These are phyloP conservation scores for Yamadazyma diddensiae DNA, from an alignment of 1,139 yeast genomes.

Conservation along the genomic window DNA sequence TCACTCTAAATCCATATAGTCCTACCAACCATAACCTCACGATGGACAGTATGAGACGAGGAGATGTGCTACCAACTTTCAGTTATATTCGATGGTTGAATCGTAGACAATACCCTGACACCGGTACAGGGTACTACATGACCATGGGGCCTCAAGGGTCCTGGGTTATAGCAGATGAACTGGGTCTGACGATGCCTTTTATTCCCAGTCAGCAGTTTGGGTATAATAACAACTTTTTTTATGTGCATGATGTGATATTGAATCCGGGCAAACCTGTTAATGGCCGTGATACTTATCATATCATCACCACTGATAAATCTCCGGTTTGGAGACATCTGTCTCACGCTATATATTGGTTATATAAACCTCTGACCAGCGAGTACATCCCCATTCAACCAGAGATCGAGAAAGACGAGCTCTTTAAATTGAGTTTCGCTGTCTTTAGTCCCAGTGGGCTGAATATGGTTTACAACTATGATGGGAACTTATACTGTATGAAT, in stretches of 20 bases:
- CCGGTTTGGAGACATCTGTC: conserved; percentile 43
- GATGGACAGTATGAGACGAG: conserved; percentile 24
- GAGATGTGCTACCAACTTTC: conserved; percentile 19
- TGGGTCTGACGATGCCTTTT: too few relatives aligned
- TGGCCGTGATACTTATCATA: conserved; percentile 23
- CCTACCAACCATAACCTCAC: conserved; percentile 29
- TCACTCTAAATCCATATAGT: conserved; percentile 31
- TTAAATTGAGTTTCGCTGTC: conserved; percentile 39
- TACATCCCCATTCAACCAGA: conserved; percentile 28
- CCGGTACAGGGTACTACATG: conserved; percentile 37
- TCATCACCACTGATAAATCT: conserved; percentile 31
- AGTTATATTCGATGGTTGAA: conserved; percentile 29
- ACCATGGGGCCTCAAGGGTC: conserved; percentile 17
- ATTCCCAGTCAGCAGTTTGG: conserved; percentile 26
- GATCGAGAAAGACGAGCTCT: conserved; percentile 11
- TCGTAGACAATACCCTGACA: conserved; percentile 30
- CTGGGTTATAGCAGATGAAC: conserved; percentile 18
- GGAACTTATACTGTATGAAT: conserved; percentile 42
- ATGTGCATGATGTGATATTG: conserved; percentile 25
- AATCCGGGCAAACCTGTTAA: conserved; percentile 35
- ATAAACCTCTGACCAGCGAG: conserved; percentile 17
- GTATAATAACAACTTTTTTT: conserved; percentile 33
- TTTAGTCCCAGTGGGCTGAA: conserved; percentile 40
- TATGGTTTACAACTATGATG: conserved; percentile 34
- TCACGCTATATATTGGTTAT: conserved; percentile 41